phyloP scores from a whole-genome alignment of 2,329 filamentous ascomycete genomes.

The Septoria petroselini region DNA sequence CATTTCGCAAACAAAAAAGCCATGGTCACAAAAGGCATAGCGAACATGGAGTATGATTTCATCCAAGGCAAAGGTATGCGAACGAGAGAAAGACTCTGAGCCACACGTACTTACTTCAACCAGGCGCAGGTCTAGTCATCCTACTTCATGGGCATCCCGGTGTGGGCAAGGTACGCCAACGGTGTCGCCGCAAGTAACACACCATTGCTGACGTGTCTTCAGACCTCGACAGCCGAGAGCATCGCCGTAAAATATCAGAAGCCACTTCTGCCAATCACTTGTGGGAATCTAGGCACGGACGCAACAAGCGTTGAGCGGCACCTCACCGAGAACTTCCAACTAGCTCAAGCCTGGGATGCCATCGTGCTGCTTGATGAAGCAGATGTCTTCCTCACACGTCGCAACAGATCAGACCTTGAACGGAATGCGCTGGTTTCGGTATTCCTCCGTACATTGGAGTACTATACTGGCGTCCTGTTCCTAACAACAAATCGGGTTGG shows the following conservation, averaged over 20 bases:
- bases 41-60: conserved; percentile 18
- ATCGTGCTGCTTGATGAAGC: conserved; percentile 59
- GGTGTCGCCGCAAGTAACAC: background rate
- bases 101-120: conserved; percentile 18
- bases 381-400: conserved; percentile 58
- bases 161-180: conserved; percentile 34
- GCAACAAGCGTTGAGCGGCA: conserved; percentile 14
- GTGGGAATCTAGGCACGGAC: conserved; percentile 22
- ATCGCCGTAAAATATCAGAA: conserved; percentile 17
- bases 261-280: conserved; percentile 27
- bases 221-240: conserved; percentile 22
- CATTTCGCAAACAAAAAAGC: background rate
- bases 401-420: conserved; percentile 33
- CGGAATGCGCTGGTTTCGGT: conserved; percentile 41
- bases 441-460: conserved; percentile 40
- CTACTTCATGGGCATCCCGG: conserved; percentile 40
- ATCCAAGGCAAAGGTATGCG: conserved; percentile 19
- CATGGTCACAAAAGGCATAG: background rate
- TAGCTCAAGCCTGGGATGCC: conserved; percentile 44
- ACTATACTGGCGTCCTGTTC: conserved; percentile 33
- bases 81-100: background rate
- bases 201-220: background rate
- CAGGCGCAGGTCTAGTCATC: conserved; percentile 36
- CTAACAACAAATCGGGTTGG: conserved; percentile 40
- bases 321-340: conserved; percentile 17